A percentile compares a stretch with the other conserved stretches of the same genome.
Conservation (phyloP, 2,329 filamentous ascomycete species). For the Fusarium sp. region DNA sequence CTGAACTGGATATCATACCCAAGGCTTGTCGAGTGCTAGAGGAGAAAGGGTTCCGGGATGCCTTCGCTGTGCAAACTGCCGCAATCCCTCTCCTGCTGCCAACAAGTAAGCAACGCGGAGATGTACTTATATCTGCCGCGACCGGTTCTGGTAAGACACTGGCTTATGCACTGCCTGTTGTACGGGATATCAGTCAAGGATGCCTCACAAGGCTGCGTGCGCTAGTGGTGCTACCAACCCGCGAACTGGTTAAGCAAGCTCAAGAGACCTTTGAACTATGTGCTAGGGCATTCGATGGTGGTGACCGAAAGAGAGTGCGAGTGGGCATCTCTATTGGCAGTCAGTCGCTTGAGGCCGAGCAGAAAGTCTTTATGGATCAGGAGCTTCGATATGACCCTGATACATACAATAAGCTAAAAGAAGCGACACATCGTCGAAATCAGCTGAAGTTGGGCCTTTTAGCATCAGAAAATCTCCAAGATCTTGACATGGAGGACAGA, state of each 20-base stretch:
- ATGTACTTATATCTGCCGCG: slow-evolving; percentile 89
- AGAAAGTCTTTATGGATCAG: slow-evolving; percentile 57
- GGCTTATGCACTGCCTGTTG: slow-evolving; percentile 87
- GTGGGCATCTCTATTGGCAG: slow-evolving; percentile 86
- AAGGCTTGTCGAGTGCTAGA: slow-evolving; percentile 70
- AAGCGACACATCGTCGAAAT: slow-evolving; percentile 27
- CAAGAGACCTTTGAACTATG: slow-evolving; percentile 81
- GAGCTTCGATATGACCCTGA: slow-evolving; percentile 71
- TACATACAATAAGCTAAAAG: slow-evolving; percentile 51
- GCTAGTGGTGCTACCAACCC: slow-evolving; percentile 87
- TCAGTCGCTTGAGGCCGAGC: slow-evolving; percentile 74
- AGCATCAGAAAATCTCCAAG: slow-evolving; percentile 26
- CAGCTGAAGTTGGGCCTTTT: slow-evolving; percentile 8
- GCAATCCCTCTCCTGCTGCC: slow-evolving; percentile 82
- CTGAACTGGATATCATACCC: slow-evolving; percentile 67
- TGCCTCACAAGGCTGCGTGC: slow-evolving; percentile 75
- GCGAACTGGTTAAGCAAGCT: slow-evolving; percentile 89
- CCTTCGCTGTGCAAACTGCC: slow-evolving; percentile 55
- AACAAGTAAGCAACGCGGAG: slow-evolving; percentile 70
- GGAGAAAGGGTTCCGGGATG: slow-evolving; percentile 60
- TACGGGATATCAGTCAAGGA: slow-evolving; percentile 76
- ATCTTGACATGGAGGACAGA: slow-evolving; percentile 30
- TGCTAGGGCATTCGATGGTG: slow-evolving; percentile 66
- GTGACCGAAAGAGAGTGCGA: slow-evolving; percentile 72
- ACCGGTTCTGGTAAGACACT: slow-evolving; percentile 97